These are phyloP conservation scores for Rugonectria rugulosa DNA, from an alignment of 2,329 filamentous ascomycete genomes.

Conservation along the genomic window DNA sequence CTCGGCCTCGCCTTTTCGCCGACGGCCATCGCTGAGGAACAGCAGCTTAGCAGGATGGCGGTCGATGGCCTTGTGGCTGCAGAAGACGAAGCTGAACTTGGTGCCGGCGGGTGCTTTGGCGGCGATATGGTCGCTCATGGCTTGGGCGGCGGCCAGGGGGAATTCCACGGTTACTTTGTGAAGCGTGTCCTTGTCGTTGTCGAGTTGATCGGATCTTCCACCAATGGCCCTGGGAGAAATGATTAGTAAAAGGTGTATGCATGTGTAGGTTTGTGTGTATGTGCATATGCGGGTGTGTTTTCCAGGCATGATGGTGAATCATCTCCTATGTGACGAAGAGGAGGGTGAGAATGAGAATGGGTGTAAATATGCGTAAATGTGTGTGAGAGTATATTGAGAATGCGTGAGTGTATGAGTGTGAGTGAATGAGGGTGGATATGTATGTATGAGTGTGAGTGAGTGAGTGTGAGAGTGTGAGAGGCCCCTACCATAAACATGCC, in stretches of 20 bases:
- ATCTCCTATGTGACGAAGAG: too few species aligned
- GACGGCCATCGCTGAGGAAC: constrained; percentile 48
- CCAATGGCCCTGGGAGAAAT: constrained; percentile 48
- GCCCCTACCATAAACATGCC: constrained; percentile 69
- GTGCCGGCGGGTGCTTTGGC: constrained; percentile 39
- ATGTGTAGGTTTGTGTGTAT: too few species aligned
- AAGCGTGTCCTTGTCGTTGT: constrained; percentile 51
- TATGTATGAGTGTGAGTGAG: not conserved
- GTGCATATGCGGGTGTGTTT: too few species aligned
- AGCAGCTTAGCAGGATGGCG: constrained; percentile 46
- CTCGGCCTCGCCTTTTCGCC: constrained; percentile 50
- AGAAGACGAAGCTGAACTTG: constrained; percentile 53
- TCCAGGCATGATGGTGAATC: too few species aligned
- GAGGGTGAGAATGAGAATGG: too few species aligned
- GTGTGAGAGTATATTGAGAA: too few species aligned
- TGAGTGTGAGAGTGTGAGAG: not conserved
- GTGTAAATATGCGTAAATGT: too few species aligned
- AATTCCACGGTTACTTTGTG: constrained; percentile 66
- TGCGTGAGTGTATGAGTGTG: too few species aligned
- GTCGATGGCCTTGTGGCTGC: constrained; percentile 48
- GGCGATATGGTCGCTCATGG: constrained; percentile 50
- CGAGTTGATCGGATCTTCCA: constrained; percentile 55
- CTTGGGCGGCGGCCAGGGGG: constrained; percentile 65
- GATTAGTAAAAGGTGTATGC: too few species aligned
- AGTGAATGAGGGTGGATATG: too few species aligned